A percentile compares a stretch with the other conserved stretches of the same genome.
Evolutionary conservation across 2,329 filamentous ascomycete genomes (phyloP).

Genomic region (Purpureocillium takamizusanense): DNA sequence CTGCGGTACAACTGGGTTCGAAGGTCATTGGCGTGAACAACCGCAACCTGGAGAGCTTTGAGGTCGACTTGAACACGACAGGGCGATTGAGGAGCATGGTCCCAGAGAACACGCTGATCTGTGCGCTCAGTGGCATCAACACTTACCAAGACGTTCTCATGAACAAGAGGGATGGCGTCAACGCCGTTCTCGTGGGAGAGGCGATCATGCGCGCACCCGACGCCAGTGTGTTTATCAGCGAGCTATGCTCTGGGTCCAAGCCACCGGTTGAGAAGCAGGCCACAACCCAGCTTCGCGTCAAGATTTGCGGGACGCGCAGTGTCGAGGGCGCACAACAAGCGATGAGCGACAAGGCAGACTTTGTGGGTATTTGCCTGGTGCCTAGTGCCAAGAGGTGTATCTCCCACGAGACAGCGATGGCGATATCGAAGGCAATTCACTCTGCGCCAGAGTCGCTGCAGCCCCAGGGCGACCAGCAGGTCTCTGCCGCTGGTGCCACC

Average conservation of each 20-base stretch:
- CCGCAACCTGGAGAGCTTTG: slow-evolving; percentile 89
- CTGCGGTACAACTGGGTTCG: slow-evolving; percentile 75
- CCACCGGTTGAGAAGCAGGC: slow-evolving; percentile 22
- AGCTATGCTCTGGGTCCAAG: slow-evolving; percentile 60
- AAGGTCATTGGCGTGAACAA: slow-evolving; percentile 97
- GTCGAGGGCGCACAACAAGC: slow-evolving; percentile 72
- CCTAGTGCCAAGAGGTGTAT: slow-evolving; percentile 74
- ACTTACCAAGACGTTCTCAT: slow-evolving; percentile 79
- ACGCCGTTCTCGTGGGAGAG: slow-evolving; percentile 89
- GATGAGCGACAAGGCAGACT: slow-evolving; percentile 77
- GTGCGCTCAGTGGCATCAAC: slow-evolving; percentile 89
- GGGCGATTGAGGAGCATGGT: slow-evolving; percentile 82
- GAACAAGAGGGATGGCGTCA: slow-evolving; percentile 82
- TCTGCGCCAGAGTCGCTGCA: slow-evolving; percentile 44
- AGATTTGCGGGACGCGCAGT: slow-evolving; percentile 89
- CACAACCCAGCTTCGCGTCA: slow-evolving; percentile 57
- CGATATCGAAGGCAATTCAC: slow-evolving; percentile 74
- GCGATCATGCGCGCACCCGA: slow-evolving; percentile 88
- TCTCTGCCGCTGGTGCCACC: slow-evolving; percentile 27
- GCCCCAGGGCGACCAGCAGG: slow-evolving; percentile 17
- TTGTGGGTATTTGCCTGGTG: slow-evolving; percentile 89
- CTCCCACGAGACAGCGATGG: slow-evolving; percentile 64
- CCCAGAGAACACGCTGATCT: slow-evolving; percentile 76
- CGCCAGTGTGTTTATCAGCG: slow-evolving; percentile 71
- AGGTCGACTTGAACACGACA: slow-evolving; percentile 90